Evolutionary conservation across 2,329 filamentous ascomycete genomes (phyloP).

Genomic region (Exophiala sp.): DNA sequence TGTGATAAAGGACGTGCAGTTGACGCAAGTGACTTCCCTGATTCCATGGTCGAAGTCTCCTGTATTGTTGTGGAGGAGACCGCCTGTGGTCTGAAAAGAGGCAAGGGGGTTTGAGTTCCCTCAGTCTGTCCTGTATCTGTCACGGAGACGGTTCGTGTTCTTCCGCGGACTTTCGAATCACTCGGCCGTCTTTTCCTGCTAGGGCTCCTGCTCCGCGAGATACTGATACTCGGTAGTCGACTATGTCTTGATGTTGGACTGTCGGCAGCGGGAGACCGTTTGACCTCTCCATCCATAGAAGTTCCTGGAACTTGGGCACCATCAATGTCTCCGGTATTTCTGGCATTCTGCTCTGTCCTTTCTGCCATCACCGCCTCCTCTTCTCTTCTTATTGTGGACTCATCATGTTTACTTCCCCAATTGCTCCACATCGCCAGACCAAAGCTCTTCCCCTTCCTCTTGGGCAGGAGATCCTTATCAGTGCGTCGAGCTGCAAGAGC

Average conservation of each 20-base stretch:
- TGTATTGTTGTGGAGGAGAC: not conserved
- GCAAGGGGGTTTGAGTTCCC: conserved; percentile 1
- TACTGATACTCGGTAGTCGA: conserved; percentile 5
- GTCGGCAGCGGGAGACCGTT: not conserved
- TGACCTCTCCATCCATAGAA: not conserved
- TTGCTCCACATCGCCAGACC: conserved; percentile 77
- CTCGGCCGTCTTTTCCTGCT: conserved; percentile 12
- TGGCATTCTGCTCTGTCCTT: not conserved
- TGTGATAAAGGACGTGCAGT: not conserved
- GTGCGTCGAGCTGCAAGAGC: conserved; percentile 68
- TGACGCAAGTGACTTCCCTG: not conserved
- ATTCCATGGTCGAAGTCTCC: not conserved
- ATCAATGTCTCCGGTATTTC: too few relatives aligned
- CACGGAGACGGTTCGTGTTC: conserved; percentile 22
- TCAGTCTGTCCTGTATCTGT: conserved; percentile 26
- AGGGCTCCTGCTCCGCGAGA: conserved; percentile 4
- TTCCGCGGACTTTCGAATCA: conserved; percentile 8
- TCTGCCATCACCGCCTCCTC: conserved; percentile 12
- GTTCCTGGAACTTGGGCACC: too few relatives aligned
- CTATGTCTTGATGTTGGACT: not conserved
- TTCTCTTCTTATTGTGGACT: conserved; percentile 55
- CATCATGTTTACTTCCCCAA: conserved; percentile 86
- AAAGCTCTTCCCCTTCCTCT: conserved; percentile 58
- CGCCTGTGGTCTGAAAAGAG: not conserved
- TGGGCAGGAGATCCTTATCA: conserved; percentile 37